phyloP scores from a whole-genome alignment of 1,139 yeast genomes.

The Scheffersomyces stambukii region DNA sequence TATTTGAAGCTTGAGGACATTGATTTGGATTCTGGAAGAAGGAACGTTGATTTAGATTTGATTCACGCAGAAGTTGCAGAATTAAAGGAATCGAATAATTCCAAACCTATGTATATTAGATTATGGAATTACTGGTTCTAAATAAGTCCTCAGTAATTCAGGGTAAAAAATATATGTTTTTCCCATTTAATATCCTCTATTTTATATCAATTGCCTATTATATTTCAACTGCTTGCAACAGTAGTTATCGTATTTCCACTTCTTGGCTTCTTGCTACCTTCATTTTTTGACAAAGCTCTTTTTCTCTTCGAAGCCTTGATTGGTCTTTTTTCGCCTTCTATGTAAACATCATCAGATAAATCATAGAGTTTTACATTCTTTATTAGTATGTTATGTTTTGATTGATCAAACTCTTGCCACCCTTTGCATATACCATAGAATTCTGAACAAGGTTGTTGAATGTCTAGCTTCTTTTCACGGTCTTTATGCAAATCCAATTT shows the following conservation, averaged over 20 bases:
- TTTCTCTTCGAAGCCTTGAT: constrained; percentile 40
- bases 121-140: constrained; percentile 33
- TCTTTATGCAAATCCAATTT: constrained; percentile 49
- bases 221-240: too few relatives aligned
- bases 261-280: constrained; percentile 1
- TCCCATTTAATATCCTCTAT: too few relatives aligned
- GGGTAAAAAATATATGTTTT: too few relatives aligned
- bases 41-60: constrained; percentile 20
- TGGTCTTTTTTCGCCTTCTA: constrained; percentile 75
- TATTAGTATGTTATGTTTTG: constrained; percentile 57
- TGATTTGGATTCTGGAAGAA: constrained; percentile 33
- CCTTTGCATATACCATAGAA: constrained; percentile 75
- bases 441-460: constrained; percentile 88
- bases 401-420: constrained; percentile 63
- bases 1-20: constrained; percentile 23
- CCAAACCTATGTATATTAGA: constrained; percentile 22
- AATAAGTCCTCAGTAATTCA: too few relatives aligned
- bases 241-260: too few relatives aligned
- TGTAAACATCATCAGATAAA: constrained; percentile 80
- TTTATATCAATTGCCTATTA: too few relatives aligned
- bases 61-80: constrained; percentile 9
- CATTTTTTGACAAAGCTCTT: constrained; percentile 4
- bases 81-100: constrained; percentile 7
- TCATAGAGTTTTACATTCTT: constrained; percentile 79
- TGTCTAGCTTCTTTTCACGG: constrained; percentile 67